A percentile compares a stretch with the other conserved stretches of the same genome.
Evolutionary conservation across 2,329 filamentous ascomycete genomes (phyloP).

Genomic region (Nemania abortiva): DNA sequence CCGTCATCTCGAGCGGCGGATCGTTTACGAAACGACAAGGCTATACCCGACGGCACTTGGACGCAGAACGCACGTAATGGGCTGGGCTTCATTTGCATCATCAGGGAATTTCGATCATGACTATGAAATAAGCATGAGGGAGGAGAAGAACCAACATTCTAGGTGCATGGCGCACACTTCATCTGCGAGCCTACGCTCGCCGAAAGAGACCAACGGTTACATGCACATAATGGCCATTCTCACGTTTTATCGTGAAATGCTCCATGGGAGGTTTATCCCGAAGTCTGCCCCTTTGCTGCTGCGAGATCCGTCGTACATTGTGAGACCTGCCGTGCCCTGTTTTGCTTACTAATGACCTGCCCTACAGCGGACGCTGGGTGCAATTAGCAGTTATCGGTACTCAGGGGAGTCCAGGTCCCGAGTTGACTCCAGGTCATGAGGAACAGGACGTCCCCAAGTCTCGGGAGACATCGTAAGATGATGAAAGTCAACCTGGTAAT

Average conservation of each 20-base stretch:
- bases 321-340: slow-evolving; percentile 24
- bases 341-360: slow-evolving; percentile 24
- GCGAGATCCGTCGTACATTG: slow-evolving; percentile 28
- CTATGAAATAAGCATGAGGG: slow-evolving; percentile 25
- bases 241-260: slow-evolving; percentile 74
- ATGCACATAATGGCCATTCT: slow-evolving; percentile 79
- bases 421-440: slow-evolving; percentile 1
- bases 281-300: slow-evolving; percentile 59
- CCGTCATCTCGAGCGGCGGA: slow-evolving; percentile 30
- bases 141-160: slow-evolving; percentile 47
- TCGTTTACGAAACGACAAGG: slow-evolving; percentile 16
- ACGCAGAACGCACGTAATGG: slow-evolving; percentile 34
- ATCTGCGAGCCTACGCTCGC: slow-evolving; percentile 28
- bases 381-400: neutral
- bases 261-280: slow-evolving; percentile 82
- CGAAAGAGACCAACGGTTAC: slow-evolving; percentile 54
- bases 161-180: slow-evolving; percentile 43
- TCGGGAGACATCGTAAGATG: slow-evolving; percentile 4
- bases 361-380: neutral
- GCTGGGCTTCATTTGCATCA: slow-evolving; percentile 39
- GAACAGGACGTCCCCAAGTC: neutral
- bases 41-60: slow-evolving; percentile 35
- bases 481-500: slow-evolving; percentile 13
- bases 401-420: slow-evolving; percentile 2
- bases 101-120: slow-evolving; percentile 30